Conservation (phyloP, 1,284 basidiomycete species). For the Athelia sp. region DNA sequence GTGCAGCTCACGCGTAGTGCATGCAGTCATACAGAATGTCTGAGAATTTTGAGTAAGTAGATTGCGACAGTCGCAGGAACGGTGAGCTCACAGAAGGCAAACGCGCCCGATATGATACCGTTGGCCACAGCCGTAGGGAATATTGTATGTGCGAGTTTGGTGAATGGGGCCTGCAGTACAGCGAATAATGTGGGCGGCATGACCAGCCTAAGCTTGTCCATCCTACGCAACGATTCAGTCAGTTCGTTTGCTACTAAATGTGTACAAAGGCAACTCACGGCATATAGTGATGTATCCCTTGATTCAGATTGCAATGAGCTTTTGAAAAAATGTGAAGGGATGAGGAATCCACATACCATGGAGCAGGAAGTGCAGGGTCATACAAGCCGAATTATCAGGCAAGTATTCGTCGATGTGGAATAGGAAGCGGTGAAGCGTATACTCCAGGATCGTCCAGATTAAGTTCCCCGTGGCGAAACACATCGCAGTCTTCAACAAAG, state of each 20-base stretch:
- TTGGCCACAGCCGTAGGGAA: slow-evolving; percentile 89
- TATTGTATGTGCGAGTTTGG: slow-evolving; percentile 75
- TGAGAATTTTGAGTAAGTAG: slow-evolving; percentile 21
- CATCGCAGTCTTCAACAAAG: slow-evolving; percentile 43
- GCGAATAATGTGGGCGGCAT: slow-evolving; percentile 94
- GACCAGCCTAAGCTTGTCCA: slow-evolving; percentile 93
- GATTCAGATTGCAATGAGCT: too few relatives aligned
- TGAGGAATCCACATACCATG: too few relatives aligned
- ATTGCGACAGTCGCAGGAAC: not conserved
- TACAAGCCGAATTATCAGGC: slow-evolving; percentile 78
- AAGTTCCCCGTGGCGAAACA: slow-evolving; percentile 83
- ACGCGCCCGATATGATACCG: slow-evolving; percentile 89
- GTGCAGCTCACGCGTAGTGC: slow-evolving; percentile 85
- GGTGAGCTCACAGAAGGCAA: slow-evolving; percentile 78
- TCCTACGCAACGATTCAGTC: too few relatives aligned
- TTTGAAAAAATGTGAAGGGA: too few relatives aligned
- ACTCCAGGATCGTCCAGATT: slow-evolving; percentile 96
- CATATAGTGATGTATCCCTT: slow-evolving; percentile 95
- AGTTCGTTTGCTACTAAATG: too few relatives aligned
- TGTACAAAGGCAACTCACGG: too few relatives aligned
- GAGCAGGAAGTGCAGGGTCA: slow-evolving; percentile 89
- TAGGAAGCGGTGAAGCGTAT: slow-evolving; percentile 92
- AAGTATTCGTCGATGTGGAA: slow-evolving; percentile 95
- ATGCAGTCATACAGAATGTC: slow-evolving; percentile 88
- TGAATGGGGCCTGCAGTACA: slow-evolving; percentile 83